Conservation (phyloP, 2,329 filamentous ascomycete genomes). For the Myriosclerotinia curreyana region DNA sequence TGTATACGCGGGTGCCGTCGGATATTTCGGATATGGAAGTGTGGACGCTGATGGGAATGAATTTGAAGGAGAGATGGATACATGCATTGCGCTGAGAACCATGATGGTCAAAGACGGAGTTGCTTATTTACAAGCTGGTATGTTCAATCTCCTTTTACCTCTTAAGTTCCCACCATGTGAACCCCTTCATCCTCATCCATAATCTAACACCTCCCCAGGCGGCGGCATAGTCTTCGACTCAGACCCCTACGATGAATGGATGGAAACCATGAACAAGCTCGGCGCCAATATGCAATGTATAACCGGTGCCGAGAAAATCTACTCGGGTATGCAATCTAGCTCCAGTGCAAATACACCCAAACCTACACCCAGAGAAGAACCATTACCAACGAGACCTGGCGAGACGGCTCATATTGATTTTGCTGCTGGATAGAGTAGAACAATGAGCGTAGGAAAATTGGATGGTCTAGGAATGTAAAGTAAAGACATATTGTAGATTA, state of each 20-base stretch:
- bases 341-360: not conserved
- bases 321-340: constrained; percentile 28
- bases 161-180: not conserved
- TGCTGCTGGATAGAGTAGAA: constrained; percentile 26
- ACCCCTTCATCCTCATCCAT: not conserved
- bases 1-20: constrained; percentile 92
- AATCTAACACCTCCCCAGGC: constrained; percentile 44
- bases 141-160: constrained; percentile 32
- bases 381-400: constrained; percentile 9
- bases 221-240: constrained; percentile 95
- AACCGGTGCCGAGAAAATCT: constrained; percentile 69
- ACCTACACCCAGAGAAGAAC: not conserved
- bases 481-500: not conserved
- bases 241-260: constrained; percentile 85
- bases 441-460: not conserved
- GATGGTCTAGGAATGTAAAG: not conserved
- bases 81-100: constrained; percentile 69
- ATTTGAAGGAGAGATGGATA: constrained; percentile 87
- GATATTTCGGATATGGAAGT: constrained; percentile 88
- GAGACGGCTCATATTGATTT: constrained; percentile 31
- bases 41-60: constrained; percentile 60
- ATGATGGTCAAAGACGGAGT: constrained; percentile 92
- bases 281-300: constrained; percentile 88
- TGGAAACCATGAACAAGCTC: constrained; percentile 96
- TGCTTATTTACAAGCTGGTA: constrained; percentile 82